Conservation (phyloP, 1,284 basidiomycete genomes). For the Puccinia coronata region DNA sequence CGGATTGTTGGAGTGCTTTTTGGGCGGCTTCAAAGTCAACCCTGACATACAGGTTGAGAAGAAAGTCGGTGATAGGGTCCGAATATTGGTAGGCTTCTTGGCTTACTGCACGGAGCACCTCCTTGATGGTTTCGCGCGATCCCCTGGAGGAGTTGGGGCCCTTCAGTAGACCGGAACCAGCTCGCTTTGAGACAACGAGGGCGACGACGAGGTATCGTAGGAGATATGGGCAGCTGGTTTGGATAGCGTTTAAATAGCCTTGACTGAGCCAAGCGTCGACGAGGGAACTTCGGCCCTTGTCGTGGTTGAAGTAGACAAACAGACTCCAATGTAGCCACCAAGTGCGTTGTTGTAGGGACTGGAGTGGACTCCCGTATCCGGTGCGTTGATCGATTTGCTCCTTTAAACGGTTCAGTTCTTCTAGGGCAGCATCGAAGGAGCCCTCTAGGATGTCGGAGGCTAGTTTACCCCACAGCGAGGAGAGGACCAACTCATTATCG, state of each 20-base stretch:
- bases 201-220: conserved; percentile 91
- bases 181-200: conserved; percentile 72
- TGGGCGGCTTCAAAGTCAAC: conserved; percentile 90
- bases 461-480: conserved; percentile 97
- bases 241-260: conserved; percentile 96
- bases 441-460: conserved; percentile 93
- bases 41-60: conserved; percentile 88
- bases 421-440: conserved; percentile 87
- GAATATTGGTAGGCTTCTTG: conserved; percentile 92
- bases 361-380: conserved; percentile 65
- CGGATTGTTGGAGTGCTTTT: conserved; percentile 74
- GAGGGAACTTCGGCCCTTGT: conserved; percentile 83
- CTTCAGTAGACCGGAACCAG: conserved; percentile 41
- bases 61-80: conserved; percentile 89
- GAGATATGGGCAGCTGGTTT: conserved; percentile 92
- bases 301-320: conserved; percentile 98
- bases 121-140: conserved; percentile 73
- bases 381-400: conserved; percentile 77
- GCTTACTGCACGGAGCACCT: conserved; percentile 85
- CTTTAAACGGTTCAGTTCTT: conserved; percentile 88
- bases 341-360: conserved; percentile 85
- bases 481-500: conserved; percentile 84
- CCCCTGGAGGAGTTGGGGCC: conserved; percentile 41
- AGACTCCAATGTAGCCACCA: conserved; percentile 98
- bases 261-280: conserved; percentile 89